These are phyloP conservation scores for Sporothrix protearum DNA, from an alignment of 2,329 filamentous ascomycete species.

Conservation along the genomic window DNA sequence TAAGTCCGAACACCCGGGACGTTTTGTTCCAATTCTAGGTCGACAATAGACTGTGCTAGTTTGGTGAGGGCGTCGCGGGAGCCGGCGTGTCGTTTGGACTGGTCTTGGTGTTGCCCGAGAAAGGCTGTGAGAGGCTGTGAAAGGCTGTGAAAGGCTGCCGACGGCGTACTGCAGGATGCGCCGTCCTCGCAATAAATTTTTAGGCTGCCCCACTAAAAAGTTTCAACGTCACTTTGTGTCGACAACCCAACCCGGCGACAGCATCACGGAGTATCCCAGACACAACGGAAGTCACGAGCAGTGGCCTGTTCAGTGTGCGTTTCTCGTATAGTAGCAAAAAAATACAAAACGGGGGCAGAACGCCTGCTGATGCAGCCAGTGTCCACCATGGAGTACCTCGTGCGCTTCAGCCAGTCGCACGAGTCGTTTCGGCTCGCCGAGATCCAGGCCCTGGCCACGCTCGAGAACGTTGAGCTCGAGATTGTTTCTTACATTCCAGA, in stretches of 20 bases:
- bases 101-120: background rate
- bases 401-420: constrained; percentile 85
- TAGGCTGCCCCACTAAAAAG: constrained; percentile 24
- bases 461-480: constrained; percentile 64
- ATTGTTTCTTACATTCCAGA: constrained; percentile 70
- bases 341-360: background rate
- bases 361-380: background rate
- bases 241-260: background rate
- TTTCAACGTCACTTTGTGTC: constrained; percentile 17
- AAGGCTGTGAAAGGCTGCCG: background rate
- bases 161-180: background rate
- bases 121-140: background rate
- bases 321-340: background rate
- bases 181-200: constrained; percentile 17
- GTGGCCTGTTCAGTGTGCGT: background rate
- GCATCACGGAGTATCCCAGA: background rate
- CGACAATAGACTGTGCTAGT: background rate
- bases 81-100: background rate
- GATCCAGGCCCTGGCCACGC: constrained; percentile 70
- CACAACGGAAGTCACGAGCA: background rate
- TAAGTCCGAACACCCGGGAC: background rate
- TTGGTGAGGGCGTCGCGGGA: background rate
- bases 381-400: constrained; percentile 66
- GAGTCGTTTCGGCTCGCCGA: constrained; percentile 88
- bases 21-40: background rate